phyloP scores from a whole-genome alignment of 257 asterid species.

The Petrea volubilis region DNA sequence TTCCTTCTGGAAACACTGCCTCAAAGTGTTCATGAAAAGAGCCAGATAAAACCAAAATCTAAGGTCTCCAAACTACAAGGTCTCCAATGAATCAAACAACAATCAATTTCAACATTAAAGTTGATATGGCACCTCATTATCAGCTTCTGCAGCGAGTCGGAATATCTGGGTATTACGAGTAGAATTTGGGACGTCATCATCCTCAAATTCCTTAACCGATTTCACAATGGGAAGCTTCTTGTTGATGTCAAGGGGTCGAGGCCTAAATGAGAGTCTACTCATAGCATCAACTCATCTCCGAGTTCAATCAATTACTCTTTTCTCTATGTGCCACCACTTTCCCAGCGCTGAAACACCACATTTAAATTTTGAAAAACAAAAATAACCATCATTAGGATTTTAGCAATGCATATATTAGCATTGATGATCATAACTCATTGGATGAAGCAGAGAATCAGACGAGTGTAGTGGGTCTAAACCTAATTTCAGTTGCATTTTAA shows the following conservation, averaged over 20 bases:
- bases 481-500: constrained; percentile 21
- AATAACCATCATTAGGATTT: constrained; percentile 6
- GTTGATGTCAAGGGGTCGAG: constrained; percentile 96
- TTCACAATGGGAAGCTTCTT: constrained; percentile 95
- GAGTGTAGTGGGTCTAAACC: no score
- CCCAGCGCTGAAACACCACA: constrained; percentile 12
- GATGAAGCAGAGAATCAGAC: no score
- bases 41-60: neutral
- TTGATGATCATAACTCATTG: constrained; percentile 1
- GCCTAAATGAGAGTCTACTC: constrained; percentile 98
- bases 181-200: constrained; percentile 84
- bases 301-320: constrained; percentile 21
- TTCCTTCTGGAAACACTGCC: neutral
- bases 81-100: neutral
- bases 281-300: constrained; percentile 66
- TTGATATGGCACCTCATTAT: constrained; percentile 60
- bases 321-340: constrained; percentile 23
- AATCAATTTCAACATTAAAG: neutral
- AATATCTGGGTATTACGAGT: constrained; percentile 84
- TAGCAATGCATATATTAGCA: neutral
- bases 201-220: constrained; percentile 92
- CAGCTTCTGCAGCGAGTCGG: constrained; percentile 79
- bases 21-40: neutral
- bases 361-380: neutral
- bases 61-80: neutral